Percentiles rank a stretch among this genome's conserved stretches.
Conservation (phyloP, 768 basidiomycete genomes). For the Boletellus sp. region DNA sequence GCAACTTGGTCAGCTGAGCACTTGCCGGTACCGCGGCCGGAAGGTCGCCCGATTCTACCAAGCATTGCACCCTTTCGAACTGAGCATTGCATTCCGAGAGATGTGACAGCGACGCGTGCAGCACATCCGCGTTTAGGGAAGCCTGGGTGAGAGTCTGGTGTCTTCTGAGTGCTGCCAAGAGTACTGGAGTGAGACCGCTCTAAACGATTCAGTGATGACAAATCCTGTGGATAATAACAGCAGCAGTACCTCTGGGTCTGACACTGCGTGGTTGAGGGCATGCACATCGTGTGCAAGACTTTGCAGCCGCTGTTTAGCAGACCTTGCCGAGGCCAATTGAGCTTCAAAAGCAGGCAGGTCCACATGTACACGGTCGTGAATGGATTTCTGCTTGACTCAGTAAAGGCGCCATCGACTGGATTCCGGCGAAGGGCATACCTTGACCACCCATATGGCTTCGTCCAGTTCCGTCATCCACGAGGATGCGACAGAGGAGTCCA, state of each 20-base stretch:
- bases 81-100: slow-evolving; percentile 50
- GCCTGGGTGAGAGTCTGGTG: slow-evolving; percentile 66
- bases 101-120: slow-evolving; percentile 50
- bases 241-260: slow-evolving; percentile 54
- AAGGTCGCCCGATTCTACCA: slow-evolving; percentile 57
- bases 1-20: slow-evolving; percentile 38
- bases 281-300: slow-evolving; percentile 53
- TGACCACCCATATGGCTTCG: slow-evolving; percentile 62
- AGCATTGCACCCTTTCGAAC: slow-evolving; percentile 40
- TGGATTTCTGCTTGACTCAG: slow-evolving; percentile 45
- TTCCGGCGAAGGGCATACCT: slow-evolving; percentile 42
- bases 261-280: slow-evolving; percentile 46
- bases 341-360: slow-evolving; percentile 61
- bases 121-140: slow-evolving; percentile 49
- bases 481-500: slow-evolving; percentile 57
- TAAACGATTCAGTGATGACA: slow-evolving; percentile 29
- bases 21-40: slow-evolving; percentile 56
- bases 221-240: slow-evolving; percentile 1
- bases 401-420: slow-evolving; percentile 1
- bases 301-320: slow-evolving; percentile 57
- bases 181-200: slow-evolving; percentile 64
- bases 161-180: slow-evolving; percentile 51
- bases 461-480: slow-evolving; percentile 76
- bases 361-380: slow-evolving; percentile 68
- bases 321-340: slow-evolving; percentile 59